Evolutionary conservation across 805 yeast species (phyloP).

Genomic region (Cyberlindnera suaveolens): DNA sequence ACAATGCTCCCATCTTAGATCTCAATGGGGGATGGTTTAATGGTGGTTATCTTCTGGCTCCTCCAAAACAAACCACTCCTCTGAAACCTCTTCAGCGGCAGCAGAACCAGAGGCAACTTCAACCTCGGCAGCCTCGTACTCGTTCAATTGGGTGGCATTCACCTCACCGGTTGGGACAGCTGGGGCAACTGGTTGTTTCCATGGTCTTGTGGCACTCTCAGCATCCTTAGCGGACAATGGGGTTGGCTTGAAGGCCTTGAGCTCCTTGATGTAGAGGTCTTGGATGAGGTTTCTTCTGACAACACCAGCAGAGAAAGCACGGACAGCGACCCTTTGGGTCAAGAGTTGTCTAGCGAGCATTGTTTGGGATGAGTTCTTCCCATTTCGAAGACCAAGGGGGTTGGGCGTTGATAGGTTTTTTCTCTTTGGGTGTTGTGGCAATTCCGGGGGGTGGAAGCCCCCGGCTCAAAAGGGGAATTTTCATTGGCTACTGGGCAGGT

Average conservation of each 20-base stretch:
- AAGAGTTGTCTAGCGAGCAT: slow-evolving; percentile 23
- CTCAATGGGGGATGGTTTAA: slow-evolving; percentile 2
- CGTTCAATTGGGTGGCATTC: slow-evolving; percentile 59
- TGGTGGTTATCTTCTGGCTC: slow-evolving; percentile 52
- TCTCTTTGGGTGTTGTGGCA: not conserved
- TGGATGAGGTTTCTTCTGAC: slow-evolving; percentile 52
- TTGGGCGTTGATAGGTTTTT: not conserved
- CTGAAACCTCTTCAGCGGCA: slow-evolving; percentile 39
- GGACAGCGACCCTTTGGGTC: slow-evolving; percentile 23
- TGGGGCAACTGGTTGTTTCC: slow-evolving; percentile 80
- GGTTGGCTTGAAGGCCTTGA: slow-evolving; percentile 84
- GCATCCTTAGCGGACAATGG: slow-evolving; percentile 68
- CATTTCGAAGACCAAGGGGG: not conserved
- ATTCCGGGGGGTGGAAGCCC: not conserved
- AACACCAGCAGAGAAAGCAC: slow-evolving; percentile 31
- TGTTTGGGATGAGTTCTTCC: not conserved
- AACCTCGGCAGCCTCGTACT: slow-evolving; percentile 65
- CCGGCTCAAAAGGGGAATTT: slow-evolving; percentile 1
- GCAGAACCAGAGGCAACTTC: slow-evolving; percentile 46
- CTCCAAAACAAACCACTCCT: slow-evolving; percentile 77
- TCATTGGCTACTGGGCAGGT: slow-evolving; percentile 4
- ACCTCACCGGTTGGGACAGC: slow-evolving; percentile 65
- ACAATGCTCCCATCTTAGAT: too few species aligned
- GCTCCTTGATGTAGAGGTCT: slow-evolving; percentile 81
- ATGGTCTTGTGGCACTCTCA: slow-evolving; percentile 72